Base-by-base conservation (phyloP, 2,329 filamentous ascomycete genomes). In the Trichothecium roseum region DNA sequence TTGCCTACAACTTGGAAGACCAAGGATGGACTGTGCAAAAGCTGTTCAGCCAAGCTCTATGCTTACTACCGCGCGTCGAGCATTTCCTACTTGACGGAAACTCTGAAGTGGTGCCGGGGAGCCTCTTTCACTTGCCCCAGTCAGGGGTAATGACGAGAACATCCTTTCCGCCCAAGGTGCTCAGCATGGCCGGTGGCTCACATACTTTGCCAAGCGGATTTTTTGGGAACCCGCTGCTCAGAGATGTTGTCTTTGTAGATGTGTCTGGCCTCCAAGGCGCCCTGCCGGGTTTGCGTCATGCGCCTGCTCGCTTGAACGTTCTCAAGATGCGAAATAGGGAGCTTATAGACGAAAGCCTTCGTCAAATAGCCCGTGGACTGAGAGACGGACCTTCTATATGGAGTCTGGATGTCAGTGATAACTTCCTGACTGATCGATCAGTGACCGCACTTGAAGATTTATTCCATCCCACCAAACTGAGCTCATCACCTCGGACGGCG, bases 371-470 rank as follows among this genome's bases (percentile, higher is more conserved):
- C 46, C 42, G 47, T 24, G 20, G 20, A 6, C 10, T 24, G 20
- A 6, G 20, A 24, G 20, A 10, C 10, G 20, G 39, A 42, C 49
- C 5, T 9, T 63, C 58, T 18, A 49, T 78, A 9, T 78, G 74
- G 73, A 74, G 73, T 43, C 47, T 78, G 4, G 72, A 79, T 41
- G 34, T 78, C 1, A 57, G 61, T 27, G 36, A 61, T 5, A 80
- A 79, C 42, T 60, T 57, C 9, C 46, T 79, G 8, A 66, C 63
- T 0, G 72, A 78, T 44, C 44, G 27, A 3, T 44, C 55, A 4
- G 45, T 74, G 7, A 30, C 20, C 3, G 29, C 59, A 4, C 40
- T 50, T 5, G 30, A 49, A 5, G 42, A 44, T 14, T 62, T 56
- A 40, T 55, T 67, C 10, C 49, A 24, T 24, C 20, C 49, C 63